Evolutionary conservation across 768 basidiomycete genomes (phyloP).

Genomic region (Boletales sp.): DNA sequence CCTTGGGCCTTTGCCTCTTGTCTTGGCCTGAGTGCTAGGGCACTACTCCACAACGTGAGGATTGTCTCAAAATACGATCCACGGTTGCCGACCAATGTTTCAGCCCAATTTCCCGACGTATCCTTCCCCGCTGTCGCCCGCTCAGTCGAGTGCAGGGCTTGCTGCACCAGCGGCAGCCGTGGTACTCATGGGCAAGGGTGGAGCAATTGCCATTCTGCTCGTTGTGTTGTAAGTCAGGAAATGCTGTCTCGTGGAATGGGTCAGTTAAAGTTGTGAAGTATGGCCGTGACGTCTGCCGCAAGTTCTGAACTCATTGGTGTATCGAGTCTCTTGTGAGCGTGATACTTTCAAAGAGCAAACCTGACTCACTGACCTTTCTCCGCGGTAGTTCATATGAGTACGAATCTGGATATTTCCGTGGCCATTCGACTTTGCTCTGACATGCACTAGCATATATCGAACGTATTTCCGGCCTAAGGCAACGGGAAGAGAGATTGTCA

Average conservation of each 20-base stretch:
- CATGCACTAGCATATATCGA: conserved; percentile 30
- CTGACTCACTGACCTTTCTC: neutral
- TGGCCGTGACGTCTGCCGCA: conserved; percentile 47
- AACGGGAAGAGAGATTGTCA: conserved; percentile 38
- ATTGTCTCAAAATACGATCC: neutral
- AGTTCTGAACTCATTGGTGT: conserved; percentile 46
- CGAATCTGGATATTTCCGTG: neutral
- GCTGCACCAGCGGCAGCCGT: conserved; percentile 45
- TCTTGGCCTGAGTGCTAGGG: conserved; percentile 42
- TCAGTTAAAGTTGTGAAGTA: conserved; percentile 18
- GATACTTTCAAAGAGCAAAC: neutral
- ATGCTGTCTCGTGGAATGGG: neutral
- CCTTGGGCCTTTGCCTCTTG: conserved; percentile 50
- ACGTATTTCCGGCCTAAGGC: conserved; percentile 38
- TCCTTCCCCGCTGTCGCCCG: conserved; percentile 38
- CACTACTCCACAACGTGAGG: conserved; percentile 30
- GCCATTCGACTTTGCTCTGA: neutral
- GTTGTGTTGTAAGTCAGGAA: conserved; percentile 36
- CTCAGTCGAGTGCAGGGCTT: conserved; percentile 41
- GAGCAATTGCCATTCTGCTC: conserved; percentile 41
- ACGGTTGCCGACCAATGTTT: neutral
- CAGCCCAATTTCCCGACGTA: conserved; percentile 55
- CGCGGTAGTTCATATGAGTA: conserved; percentile 44
- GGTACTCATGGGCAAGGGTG: conserved; percentile 44
- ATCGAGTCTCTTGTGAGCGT: conserved; percentile 39